Base-by-base conservation (phyloP, 345 rosid species). In the Capsella bursapastoris region DNA sequence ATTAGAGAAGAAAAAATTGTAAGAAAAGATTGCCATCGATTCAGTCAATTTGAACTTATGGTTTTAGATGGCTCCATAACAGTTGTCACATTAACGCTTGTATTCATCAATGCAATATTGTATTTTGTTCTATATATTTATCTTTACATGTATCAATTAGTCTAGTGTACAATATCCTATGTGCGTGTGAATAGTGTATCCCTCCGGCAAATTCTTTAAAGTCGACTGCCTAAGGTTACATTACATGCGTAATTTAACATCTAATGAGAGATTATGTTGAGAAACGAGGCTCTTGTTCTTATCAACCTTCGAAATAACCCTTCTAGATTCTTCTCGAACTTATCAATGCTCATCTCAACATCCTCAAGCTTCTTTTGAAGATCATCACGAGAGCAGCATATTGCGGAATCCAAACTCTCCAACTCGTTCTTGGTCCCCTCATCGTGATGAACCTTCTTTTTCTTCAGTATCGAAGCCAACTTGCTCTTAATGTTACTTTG, bases 231-330 rank as follows among this genome's bases (percentile, higher is more conserved):
- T 29, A 67, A 13, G 43, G 32, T 56, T 45, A 64, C 45, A 16
- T 47, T 25, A 48, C 52, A 66, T 66, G 29, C 35, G 48, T 16
- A 16, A 6, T 53, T 40, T 31, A 10, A 40, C 25, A 37, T 18
- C 15, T 35, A 90, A 43, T 78, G 85, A 57, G 92, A 90, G 65
- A 85, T 66, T n/a, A 89, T 85, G 79, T 88, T 93, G 79, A 89
- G 78, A 64, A 90, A 75, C 12, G 93, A 78, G 22, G 90, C 73
- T 73, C 97, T 83, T 66, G 90, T 67, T 77, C 84, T 86, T 6
- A 88, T 79, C 83, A 93, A 71, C 47, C 67, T 40, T 84, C 92
- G 86, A 60, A 85, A 85, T 59, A 86, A 55, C 25, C 83, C 44
- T 71, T 90, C 89, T 56, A 93, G 73, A 37, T 84, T 64, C 48